Evolutionary conservation across 805 yeast species (phyloP), one percentile per base, ranked within the genome.

Genomic region (Scheffersomyces coipomensis): DNA sequence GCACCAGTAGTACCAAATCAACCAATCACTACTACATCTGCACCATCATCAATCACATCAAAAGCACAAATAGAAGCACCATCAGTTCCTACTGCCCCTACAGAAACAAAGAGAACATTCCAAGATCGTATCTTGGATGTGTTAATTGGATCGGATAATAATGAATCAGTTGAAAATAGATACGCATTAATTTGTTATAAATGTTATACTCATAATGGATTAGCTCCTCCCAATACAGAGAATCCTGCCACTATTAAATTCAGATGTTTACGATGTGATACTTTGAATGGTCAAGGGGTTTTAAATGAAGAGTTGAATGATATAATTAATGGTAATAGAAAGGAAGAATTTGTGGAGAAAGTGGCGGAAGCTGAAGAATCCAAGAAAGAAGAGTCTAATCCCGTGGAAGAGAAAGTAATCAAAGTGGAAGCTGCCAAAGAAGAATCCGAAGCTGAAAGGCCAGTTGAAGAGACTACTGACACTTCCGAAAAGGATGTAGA

Each of bases 201-300:
- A n/a, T 87, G 96, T 53, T 64, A 59, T 17, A 69, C 68, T 13
- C 95, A 87, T 59, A 87, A 88, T 53, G 96, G 96, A 1, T 68
- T 87, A 33, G 95, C 95, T 0, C 86, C 88, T 3, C 88, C 86
- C 2, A 83, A 84, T 6, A 63, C 73, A 43, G 44, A 55, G 2
- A 54, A 62, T 39, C 83, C 91, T 0, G 51, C 48, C 2, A 52
- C 58, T 4, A 78, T 85, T 7, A 62, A 58, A 37, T 87, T 82
- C 50, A 53, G 66, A 2, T 87, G 96, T 62, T 85, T 88, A 7
- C 60, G 61, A 17, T 86, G 95, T 60, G 85, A 83, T 11, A 45
- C 41, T 30, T 47, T 66, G 45, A 68, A 69, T 42, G 73, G 71
- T 2, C 34, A 38, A 18, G 44, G 37, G 5, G 40, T 44, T 3